Evolutionary conservation across 331 rosid species (phyloP).

Genomic region (Quercus phellos): DNA sequence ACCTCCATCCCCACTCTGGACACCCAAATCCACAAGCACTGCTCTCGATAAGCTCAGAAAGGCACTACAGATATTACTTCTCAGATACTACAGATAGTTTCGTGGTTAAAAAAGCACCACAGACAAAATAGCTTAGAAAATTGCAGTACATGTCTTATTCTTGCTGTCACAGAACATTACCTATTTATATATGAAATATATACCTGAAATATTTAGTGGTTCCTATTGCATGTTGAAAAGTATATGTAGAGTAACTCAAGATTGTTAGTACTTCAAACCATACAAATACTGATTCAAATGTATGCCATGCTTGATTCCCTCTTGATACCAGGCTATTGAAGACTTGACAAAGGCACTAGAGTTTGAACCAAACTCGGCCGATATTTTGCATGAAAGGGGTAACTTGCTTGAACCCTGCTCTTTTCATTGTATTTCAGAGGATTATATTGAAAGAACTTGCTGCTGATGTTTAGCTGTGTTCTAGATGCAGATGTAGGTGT

Average conservation of each 20-base stretch:
- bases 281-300: slow-evolving; percentile 11
- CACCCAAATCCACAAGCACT: too few relatives aligned
- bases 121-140: not conserved
- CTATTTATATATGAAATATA: not conserved
- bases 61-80: not conserved
- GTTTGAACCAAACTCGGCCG: slow-evolving; percentile 72
- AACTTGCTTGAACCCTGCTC: slow-evolving; percentile 21
- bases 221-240: not conserved
- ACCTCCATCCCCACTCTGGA: too few relatives aligned
- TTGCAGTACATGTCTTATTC: not conserved
- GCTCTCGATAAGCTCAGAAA: too few relatives aligned
- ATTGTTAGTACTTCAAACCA: slow-evolving; percentile 17
- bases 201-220: not conserved
- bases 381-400: slow-evolving; percentile 93
- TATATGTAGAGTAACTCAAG: not conserved
- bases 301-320: slow-evolving; percentile 19
- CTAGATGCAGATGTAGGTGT: not conserved
- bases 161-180: not conserved
- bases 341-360: slow-evolving; percentile 86
- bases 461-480: not conserved
- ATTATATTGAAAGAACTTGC: not conserved
- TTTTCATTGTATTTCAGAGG: not conserved
- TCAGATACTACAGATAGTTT: not conserved
- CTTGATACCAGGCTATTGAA: slow-evolving; percentile 68
- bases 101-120: not conserved